Conservation (phyloP, 1,284 basidiomycete genomes). For the Agaricales sp. region DNA sequence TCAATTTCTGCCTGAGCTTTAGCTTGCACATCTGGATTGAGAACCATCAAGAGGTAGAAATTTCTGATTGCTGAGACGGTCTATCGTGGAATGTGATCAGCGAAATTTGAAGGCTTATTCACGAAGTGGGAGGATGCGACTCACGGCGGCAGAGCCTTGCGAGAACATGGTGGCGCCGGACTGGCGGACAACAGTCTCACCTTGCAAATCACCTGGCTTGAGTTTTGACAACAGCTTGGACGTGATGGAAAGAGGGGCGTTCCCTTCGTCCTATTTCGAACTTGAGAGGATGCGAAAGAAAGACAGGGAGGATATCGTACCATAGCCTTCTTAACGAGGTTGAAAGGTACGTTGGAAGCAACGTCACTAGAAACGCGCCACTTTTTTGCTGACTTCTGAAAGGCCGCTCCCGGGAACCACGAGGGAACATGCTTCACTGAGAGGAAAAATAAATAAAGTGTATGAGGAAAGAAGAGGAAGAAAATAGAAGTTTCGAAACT, state of each 20-base stretch:
- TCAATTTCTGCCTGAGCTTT: slow-evolving; percentile 27
- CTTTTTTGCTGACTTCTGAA: slow-evolving; percentile 26
- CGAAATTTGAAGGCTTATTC: not conserved
- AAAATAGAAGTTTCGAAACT: no score
- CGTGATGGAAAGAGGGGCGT: not conserved
- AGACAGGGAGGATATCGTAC: slow-evolving; percentile 10
- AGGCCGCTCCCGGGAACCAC: slow-evolving; percentile 27
- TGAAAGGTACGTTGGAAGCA: slow-evolving; percentile 32
- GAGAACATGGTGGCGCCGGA: not conserved
- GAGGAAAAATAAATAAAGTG: not conserved
- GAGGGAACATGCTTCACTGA: slow-evolving; percentile 25
- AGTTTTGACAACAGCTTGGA: not conserved
- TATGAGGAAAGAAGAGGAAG: slow-evolving; percentile 10
- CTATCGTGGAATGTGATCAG: not conserved
- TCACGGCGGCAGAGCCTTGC: not conserved
- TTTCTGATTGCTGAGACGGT: slow-evolving; percentile 16
- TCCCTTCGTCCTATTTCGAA: not conserved
- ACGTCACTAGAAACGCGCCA: slow-evolving; percentile 25
- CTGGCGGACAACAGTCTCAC: not conserved
- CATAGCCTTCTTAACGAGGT: slow-evolving; percentile 24
- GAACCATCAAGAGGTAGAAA: slow-evolving; percentile 26
- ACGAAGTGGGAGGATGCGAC: not conserved
- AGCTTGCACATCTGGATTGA: slow-evolving; percentile 26
- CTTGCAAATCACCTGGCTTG: not conserved
- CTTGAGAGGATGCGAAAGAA: no score